phyloP scores from a whole-genome alignment of 495 filamentous ascomycete genomes.

The Gamarada debralockiae region DNA sequence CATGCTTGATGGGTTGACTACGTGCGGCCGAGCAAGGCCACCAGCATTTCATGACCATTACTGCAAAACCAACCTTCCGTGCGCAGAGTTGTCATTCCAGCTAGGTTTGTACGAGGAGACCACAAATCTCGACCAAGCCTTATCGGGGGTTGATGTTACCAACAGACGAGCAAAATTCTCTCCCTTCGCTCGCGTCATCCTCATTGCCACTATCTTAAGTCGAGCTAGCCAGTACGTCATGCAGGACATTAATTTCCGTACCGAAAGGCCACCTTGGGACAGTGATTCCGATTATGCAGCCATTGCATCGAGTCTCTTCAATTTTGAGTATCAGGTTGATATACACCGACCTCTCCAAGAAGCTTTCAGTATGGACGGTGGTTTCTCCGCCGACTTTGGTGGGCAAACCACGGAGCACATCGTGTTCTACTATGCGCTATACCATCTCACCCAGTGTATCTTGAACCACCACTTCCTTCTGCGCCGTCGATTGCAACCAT shows the following conservation, averaged over 20 bases:
- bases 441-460: slow-evolving; percentile 31
- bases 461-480: slow-evolving; percentile 30
- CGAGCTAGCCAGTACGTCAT: slow-evolving; percentile 29
- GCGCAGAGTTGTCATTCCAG: slow-evolving; percentile 25
- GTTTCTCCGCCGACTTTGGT: too few species aligned
- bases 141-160: slow-evolving; percentile 27
- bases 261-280: slow-evolving; percentile 30
- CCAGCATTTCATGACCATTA: slow-evolving; percentile 27
- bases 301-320: slow-evolving; percentile 27
- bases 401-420: slow-evolving; percentile 24
- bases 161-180: slow-evolving; percentile 28
- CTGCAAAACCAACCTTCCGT: slow-evolving; percentile 30
- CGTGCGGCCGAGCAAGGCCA: slow-evolving; percentile 28
- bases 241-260: slow-evolving; percentile 10
- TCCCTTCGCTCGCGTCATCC: too few species aligned
- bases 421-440: slow-evolving; percentile 29
- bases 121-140: slow-evolving; percentile 22
- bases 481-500: slow-evolving; percentile 20
- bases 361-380: slow-evolving; percentile 12
- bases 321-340: slow-evolving; percentile 18
- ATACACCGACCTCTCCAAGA: slow-evolving; percentile 3
- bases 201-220: too few species aligned
- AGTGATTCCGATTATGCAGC: slow-evolving; percentile 27
- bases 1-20: slow-evolving; percentile 30
- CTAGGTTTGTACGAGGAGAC: slow-evolving; percentile 24